Evolutionary conservation across 2,329 filamentous ascomycete genomes (phyloP).

Genomic region (Raffaelea arxii): DNA sequence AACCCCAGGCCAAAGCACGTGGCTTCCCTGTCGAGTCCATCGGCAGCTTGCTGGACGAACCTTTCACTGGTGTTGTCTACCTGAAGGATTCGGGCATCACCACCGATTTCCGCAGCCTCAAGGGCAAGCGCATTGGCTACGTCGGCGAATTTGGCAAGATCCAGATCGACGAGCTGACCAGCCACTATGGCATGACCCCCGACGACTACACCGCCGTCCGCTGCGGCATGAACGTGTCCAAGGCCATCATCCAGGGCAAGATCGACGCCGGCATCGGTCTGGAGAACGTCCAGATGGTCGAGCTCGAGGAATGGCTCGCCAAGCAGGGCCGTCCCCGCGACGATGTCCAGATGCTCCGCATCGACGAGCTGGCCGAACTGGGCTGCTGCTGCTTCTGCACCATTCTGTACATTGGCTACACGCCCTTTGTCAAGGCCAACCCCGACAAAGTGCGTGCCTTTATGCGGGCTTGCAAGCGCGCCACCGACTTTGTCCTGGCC

Average conservation of each 20-base stretch:
- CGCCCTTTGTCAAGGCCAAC: conserved; percentile 56
- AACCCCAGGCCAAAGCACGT: conserved; percentile 69
- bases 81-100: conserved; percentile 67
- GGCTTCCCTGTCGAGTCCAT: conserved; percentile 64
- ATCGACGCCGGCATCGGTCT: conserved; percentile 54
- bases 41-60: conserved; percentile 67
- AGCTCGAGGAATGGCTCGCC: conserved; percentile 67
- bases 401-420: conserved; percentile 73
- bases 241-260: conserved; percentile 61
- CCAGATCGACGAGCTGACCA: conserved; percentile 72
- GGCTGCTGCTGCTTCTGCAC: conserved; percentile 80
- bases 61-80: conserved; percentile 47
- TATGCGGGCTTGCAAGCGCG: conserved; percentile 62
- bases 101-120: conserved; percentile 62
- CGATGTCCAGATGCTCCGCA: conserved; percentile 72
- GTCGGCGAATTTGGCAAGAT: conserved; percentile 78
- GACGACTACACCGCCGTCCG: conserved; percentile 67
- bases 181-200: conserved; percentile 37
- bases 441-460: conserved; percentile 58
- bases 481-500: conserved; percentile 61
- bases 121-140: conserved; percentile 40
- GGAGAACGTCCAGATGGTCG: conserved; percentile 77
- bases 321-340: conserved; percentile 49
- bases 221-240: conserved; percentile 73
- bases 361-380: conserved; percentile 69